Evolutionary conservation across 2,329 filamentous ascomycete species (phyloP).

Genomic region (Macrophomina phaseolina): DNA sequence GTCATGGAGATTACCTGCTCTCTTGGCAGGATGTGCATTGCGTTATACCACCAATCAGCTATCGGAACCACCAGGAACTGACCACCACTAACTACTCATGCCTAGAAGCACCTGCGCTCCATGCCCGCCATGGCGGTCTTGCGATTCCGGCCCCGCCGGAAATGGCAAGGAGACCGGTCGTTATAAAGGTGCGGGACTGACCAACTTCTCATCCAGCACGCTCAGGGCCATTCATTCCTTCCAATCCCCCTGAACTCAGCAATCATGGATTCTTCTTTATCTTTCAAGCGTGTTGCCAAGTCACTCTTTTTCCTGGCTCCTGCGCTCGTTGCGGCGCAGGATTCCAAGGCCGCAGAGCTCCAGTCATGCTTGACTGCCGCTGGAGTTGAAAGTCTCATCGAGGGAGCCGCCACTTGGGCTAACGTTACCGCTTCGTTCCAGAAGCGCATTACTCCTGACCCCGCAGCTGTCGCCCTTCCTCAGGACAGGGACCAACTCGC

Average conservation of each 20-base stretch:
- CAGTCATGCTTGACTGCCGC: constrained; percentile 28
- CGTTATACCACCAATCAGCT: constrained; percentile 22
- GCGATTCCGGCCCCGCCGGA: constrained; percentile 1
- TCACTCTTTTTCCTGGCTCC: constrained; percentile 17
- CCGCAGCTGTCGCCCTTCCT: constrained; percentile 30
- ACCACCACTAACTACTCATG: not conserved
- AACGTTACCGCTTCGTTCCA: constrained; percentile 29
- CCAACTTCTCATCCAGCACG: not conserved
- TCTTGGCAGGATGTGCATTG: constrained; percentile 12
- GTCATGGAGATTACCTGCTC: constrained; percentile 2
- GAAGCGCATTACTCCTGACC: constrained; percentile 31
- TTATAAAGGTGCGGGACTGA: constrained; percentile 1
- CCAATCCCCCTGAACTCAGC: not conserved
- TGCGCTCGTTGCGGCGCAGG: not conserved
- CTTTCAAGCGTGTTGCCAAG: constrained; percentile 7
- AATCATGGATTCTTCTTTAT: constrained; percentile 10
- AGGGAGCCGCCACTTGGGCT: constrained; percentile 28
- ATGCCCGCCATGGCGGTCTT: not conserved
- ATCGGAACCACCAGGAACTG: not conserved
- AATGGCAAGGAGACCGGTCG: not conserved
- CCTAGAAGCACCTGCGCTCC: not conserved
- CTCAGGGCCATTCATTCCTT: not conserved
- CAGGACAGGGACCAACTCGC: constrained; percentile 28
- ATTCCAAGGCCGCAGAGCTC: constrained; percentile 24
- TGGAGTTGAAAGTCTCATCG: constrained; percentile 20